Conservation (phyloP, 2,329 filamentous ascomycete genomes). For the Biscogniauxia sp. region DNA sequence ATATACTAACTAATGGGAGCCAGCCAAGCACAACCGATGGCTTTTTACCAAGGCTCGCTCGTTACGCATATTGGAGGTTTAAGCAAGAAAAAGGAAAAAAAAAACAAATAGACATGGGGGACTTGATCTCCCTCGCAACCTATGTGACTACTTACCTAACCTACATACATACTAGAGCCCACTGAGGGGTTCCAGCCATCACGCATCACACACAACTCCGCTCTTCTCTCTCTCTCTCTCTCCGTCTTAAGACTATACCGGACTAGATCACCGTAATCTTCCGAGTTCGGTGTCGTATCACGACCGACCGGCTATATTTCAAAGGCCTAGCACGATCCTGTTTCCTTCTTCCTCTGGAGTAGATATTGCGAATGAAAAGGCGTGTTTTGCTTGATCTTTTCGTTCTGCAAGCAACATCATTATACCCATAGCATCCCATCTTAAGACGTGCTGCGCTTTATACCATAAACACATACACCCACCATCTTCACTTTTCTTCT, state of each 20-base stretch:
- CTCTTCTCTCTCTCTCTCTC: too few relatives aligned
- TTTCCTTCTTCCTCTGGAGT: neutral
- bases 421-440: too few relatives aligned
- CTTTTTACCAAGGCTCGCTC: neutral
- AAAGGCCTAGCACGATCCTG: neutral
- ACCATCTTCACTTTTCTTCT: too few relatives aligned
- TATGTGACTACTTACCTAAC: too few relatives aligned
- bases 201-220: neutral
- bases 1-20: neutral
- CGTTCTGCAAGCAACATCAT: too few relatives aligned
- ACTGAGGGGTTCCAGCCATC: neutral
- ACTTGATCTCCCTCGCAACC: too few relatives aligned
- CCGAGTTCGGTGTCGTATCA: neutral
- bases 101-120: neutral
- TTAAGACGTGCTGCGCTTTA: too few relatives aligned
- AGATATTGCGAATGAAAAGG: neutral
- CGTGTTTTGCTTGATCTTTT: neutral
- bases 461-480: too few relatives aligned
- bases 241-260: neutral
- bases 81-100: neutral
- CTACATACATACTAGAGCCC: too few relatives aligned
- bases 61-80: neutral
- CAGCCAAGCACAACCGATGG: neutral
- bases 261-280: neutral
- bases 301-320: neutral